Base-by-base conservation (phyloP, 306 rosid genomes). In the Fragaria ananassa region DNA sequence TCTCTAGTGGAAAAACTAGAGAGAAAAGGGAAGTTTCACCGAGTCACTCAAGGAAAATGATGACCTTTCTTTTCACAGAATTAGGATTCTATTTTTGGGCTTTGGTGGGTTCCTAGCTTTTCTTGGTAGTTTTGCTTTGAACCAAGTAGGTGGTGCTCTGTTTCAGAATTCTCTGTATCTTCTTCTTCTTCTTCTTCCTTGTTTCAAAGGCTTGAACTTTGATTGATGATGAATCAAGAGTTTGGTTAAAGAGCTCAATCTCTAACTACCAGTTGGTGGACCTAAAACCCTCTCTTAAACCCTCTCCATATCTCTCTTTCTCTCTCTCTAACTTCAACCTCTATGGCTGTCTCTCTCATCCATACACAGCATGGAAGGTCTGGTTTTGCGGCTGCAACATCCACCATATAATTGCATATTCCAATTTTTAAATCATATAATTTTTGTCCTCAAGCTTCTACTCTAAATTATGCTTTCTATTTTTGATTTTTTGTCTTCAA, bases 181-280 rank as follows among this genome's bases (percentile, higher is more conserved):
- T 4, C 74, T 75, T 21, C 50, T 53, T 21, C 50, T 53, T 68
- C 58, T 50, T 70, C 83, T 47, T 23, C 42, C 39, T 68, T 10
- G 35, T 58, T 62, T 31, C 68, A 62, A 29, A 62, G 68, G 13
- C 42, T 12, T 31, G 21, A 62, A 62, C 41, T 44, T 68, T 21
- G 67, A 47, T 61, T 47, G 87, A 78, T 81, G 70, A 81, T 79
- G 76, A 80, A 80, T 18, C 74, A 60, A 29, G 81, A 11, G 80
- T 86, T 87, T 83, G 90, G 91, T 85, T 85, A 83, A 79, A 84
- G 42, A 84, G 85, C 87, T 82, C 80, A 82, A 83, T 91, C 90
- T 78, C 79, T 84, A 91, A 84, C 96, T n/a, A 87, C 90, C 91
- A 87, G 91, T 91, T 81, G 91, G 91, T 91, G 73, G 77, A 87